Evolutionary conservation across 768 basidiomycete genomes (phyloP), one percentile per base, ranked within the genome.

Genomic region (Kwoniella sp.): DNA sequence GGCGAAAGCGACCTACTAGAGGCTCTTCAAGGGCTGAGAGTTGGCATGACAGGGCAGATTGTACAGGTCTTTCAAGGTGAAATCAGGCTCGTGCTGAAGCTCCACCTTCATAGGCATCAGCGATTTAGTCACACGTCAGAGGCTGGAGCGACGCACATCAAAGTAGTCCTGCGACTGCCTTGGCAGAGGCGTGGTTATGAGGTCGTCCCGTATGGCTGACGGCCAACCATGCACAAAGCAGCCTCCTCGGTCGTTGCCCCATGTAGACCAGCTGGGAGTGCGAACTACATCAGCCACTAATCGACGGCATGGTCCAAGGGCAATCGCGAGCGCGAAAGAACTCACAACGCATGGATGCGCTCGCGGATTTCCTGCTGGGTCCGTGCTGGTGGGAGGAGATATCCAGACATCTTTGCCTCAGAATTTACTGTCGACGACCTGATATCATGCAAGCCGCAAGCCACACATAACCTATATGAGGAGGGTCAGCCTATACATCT

Each of bases 301-400:
- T 15, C 8, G 34, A 43, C 32, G 52, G 46, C 41, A 3, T 12
- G 5, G 22, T 23, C 39, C 32, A 56, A 27, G 3, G 14, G n/a
- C 8, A 20, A 19, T 7, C 22, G 22, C 20, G 15, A 12, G 5
- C 12, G 27, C 5, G 8, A 8, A 41, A 11, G 5, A 25, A 63
- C 62, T 44, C 27, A 63, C 62, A 65, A 65, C 3, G 63, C 49
- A 28, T 65, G 63, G 9, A 65, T 65, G 8, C 63, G 33, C 42
- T 65, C 59, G 14, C 50, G 41, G 25, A 65, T 27, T 14, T 61
- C 63, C 42, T 40, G 47, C 37, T 65, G 59, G 39, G 52, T 36
- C 32, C 51, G 58, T 3, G 60, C 51, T 8, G 56, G 53, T 10
- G 56, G 60, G n/a, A 57, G 42, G 4, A 44, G 43, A 28, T 14